phyloP scores from a whole-genome alignment of 2,329 filamentous ascomycete genomes.

The Fusarium decemcellulare region DNA sequence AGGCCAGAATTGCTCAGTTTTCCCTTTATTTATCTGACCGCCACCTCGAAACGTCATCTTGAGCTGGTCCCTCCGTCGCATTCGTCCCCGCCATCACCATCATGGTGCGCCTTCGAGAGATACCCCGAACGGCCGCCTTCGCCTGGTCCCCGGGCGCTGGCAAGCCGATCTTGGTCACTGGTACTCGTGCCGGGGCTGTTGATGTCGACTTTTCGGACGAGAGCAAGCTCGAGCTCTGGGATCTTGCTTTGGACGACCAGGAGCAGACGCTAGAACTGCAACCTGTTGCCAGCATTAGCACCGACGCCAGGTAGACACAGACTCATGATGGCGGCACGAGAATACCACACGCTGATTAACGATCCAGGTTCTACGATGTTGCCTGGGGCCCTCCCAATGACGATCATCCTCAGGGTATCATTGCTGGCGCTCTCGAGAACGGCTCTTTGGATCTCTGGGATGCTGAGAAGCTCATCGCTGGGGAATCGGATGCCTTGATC shows the following conservation, averaged over 20 bases:
- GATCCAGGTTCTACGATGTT: conserved; percentile 90
- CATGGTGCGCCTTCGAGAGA: conserved; percentile 98
- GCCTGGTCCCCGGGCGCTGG: conserved; percentile 91
- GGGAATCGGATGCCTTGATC: conserved; percentile 80
- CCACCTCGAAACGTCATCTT: conserved; percentile 36
- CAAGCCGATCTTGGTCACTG: conserved; percentile 89
- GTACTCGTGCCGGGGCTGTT: conserved; percentile 94
- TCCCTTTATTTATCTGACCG: conserved; percentile 31
- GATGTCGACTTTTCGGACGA: conserved; percentile 98
- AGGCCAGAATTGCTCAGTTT: conserved; percentile 38
- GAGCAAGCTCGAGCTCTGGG: conserved; percentile 96
- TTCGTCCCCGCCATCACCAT: conserved; percentile 52
- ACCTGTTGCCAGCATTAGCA: conserved; percentile 85
- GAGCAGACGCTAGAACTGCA: conserved; percentile 86
- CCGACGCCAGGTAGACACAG: conserved; percentile 83
- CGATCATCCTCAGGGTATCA: conserved; percentile 86
- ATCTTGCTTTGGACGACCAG: conserved; percentile 85
- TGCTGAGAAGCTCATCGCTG: conserved; percentile 76
- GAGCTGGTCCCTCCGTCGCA: conserved; percentile 44
- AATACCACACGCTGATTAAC: conserved; percentile 31
- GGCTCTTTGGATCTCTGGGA: conserved; percentile 96
- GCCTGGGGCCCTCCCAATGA: conserved; percentile 90
- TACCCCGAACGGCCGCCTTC: conserved; percentile 96
- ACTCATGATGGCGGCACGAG: conserved; percentile 19
- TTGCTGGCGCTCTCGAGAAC: conserved; percentile 95